A percentile compares a stretch with the other conserved stretches of the same genome.
Conservation (phyloP, 179 eudicot species). For the Drosera spatulata region DNA sequence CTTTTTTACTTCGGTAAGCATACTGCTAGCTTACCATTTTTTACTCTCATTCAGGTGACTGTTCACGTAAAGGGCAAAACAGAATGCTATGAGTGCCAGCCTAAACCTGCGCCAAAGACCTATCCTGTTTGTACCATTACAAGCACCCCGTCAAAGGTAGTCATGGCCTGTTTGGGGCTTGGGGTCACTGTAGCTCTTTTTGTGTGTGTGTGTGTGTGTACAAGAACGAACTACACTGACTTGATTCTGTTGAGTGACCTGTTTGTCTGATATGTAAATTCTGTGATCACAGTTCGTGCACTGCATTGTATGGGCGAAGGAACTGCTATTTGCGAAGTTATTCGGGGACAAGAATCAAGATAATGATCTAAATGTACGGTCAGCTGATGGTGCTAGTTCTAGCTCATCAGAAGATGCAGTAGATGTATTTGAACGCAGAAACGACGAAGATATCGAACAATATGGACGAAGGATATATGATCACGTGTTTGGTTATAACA, state of each 20-base stretch:
- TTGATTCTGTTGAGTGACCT: not conserved
- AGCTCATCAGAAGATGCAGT: slow-evolving; percentile 47
- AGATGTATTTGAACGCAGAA: slow-evolving; percentile 67
- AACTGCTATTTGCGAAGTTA: slow-evolving; percentile 81
- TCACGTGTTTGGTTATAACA: slow-evolving; percentile 93
- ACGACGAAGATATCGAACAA: slow-evolving; percentile 54
- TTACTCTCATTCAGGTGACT: slow-evolving; percentile 44
- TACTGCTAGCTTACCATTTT: too few relatives aligned
- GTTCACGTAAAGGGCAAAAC: slow-evolving; percentile 82
- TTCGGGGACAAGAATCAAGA: slow-evolving; percentile 91
- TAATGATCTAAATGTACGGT: slow-evolving; percentile 80
- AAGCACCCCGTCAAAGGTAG: slow-evolving; percentile 95
- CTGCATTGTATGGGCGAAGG: slow-evolving; percentile 99
- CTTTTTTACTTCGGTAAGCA: too few relatives aligned
- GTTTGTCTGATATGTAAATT: not conserved
- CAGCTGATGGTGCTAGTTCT: slow-evolving; percentile 56
- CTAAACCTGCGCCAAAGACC: slow-evolving; percentile 96
- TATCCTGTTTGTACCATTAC: slow-evolving; percentile 98
- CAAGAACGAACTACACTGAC: not conserved
- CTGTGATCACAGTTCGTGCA: slow-evolving; percentile 74
- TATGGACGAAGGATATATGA: slow-evolving; percentile 79
- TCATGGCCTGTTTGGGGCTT: not conserved
- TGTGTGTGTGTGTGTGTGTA: too few relatives aligned
- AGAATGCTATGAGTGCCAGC: slow-evolving; percentile 94
- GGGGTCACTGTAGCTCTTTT: too few relatives aligned